Evolutionary conservation across 2,329 filamentous ascomycete species (phyloP).

Genomic region (Paraphoma chrysanthemicola): DNA sequence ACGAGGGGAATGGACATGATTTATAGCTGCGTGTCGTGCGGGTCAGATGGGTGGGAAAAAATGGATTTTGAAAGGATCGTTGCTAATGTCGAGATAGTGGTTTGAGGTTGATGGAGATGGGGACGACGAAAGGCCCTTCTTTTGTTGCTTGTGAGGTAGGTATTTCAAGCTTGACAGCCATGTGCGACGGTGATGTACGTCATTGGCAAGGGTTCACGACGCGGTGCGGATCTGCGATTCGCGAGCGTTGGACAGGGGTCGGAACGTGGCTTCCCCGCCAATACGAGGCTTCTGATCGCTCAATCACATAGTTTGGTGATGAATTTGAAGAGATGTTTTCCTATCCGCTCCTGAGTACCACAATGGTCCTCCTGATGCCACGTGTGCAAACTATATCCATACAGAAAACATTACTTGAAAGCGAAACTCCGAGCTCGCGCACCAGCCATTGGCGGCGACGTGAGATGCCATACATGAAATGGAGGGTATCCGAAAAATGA

Average conservation of each 20-base stretch:
- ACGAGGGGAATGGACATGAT: conserved; percentile 39
- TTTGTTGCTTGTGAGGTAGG: too few relatives aligned
- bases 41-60: too few relatives aligned
- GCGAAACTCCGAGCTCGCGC: not conserved
- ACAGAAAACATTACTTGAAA: not conserved
- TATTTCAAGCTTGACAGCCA: conserved; percentile 10
- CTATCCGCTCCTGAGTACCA: not conserved
- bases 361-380: not conserved
- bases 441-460: too few relatives aligned
- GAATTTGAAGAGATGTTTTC: not conserved
- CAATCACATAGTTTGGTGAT: not conserved
- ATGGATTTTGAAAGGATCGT: not conserved
- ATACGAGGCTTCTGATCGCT: not conserved
- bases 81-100: not conserved
- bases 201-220: conserved; percentile 17
- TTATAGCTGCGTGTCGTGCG: not conserved
- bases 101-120: not conserved
- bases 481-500: conserved; percentile 41
- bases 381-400: not conserved
- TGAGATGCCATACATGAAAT: conserved; percentile 17
- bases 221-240: conserved; percentile 2
- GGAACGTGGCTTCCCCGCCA: not conserved
- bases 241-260: conserved; percentile 13
- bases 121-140: too few relatives aligned
- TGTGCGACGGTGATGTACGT: conserved; percentile 22